These are phyloP conservation scores for Debaryomyces maramus DNA, from an alignment of 805 yeast genomes.

Conservation along the genomic window DNA sequence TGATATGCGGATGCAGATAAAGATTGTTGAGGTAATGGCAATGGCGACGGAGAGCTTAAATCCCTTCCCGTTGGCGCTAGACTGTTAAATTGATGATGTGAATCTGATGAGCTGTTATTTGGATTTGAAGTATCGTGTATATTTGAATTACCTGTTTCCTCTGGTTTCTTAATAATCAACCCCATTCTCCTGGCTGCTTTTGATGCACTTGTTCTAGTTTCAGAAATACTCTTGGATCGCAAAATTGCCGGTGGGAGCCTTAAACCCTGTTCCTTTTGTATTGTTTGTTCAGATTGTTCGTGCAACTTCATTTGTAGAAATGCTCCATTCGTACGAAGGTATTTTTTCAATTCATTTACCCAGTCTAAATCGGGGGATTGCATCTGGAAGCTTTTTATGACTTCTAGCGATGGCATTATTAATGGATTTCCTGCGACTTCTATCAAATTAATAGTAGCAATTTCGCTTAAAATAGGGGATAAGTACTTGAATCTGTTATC, in stretches of 20 bases:
- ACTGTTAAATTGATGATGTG: neutral
- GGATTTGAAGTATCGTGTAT: slow-evolving; percentile 1
- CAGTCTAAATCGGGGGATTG: slow-evolving; percentile 45
- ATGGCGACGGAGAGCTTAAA: neutral
- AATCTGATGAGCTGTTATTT: neutral
- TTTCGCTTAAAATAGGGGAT: slow-evolving; percentile 51
- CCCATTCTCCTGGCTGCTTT: slow-evolving; percentile 78
- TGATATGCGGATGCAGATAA: slow-evolving; percentile 24
- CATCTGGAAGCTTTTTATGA: slow-evolving; percentile 32
- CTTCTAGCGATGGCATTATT: slow-evolving; percentile 44
- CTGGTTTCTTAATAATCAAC: slow-evolving; percentile 52
- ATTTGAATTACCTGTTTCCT: slow-evolving; percentile 13
- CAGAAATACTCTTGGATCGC: slow-evolving; percentile 32
- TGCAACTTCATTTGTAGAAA: slow-evolving; percentile 8
- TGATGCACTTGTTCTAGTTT: slow-evolving; percentile 50
- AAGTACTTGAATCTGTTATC: slow-evolving; percentile 57
- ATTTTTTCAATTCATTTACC: slow-evolving; percentile 41
- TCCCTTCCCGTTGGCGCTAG: neutral
- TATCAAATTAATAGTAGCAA: slow-evolving; percentile 53
- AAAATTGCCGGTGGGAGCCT: slow-evolving; percentile 15
- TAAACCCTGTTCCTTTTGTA: slow-evolving; percentile 8
- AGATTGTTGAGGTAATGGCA: slow-evolving; percentile 12
- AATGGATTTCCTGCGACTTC: slow-evolving; percentile 66
- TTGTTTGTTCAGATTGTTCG: slow-evolving; percentile 6
- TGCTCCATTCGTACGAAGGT: slow-evolving; percentile 35